Conservation (phyloP, 495 filamentous ascomycete species). For the Tuber umbilicatum region DNA sequence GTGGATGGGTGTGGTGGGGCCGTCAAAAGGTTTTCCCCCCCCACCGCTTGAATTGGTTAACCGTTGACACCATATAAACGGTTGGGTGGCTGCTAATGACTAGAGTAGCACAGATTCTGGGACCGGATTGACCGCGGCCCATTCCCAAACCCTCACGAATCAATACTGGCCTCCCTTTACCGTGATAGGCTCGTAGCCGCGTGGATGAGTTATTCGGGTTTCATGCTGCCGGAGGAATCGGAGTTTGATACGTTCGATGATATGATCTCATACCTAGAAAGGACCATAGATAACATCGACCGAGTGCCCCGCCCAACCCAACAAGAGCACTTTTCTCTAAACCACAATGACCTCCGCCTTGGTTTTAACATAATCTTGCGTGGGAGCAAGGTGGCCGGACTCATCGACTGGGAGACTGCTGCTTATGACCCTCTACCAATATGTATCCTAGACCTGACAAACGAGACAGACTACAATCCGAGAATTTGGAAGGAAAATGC, state of each 20-base stretch:
- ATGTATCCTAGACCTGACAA: not conserved
- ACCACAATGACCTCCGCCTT: conserved; percentile 8
- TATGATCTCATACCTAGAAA: not conserved
- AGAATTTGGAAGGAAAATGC: too few species aligned
- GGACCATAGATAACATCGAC: not conserved
- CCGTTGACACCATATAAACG: too few species aligned
- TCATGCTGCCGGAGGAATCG: not conserved
- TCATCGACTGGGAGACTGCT: conserved; percentile 26
- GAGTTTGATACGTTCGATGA: not conserved
- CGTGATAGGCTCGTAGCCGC: too few species aligned
- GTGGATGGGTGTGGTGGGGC: not conserved
- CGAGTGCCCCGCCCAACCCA: not conserved
- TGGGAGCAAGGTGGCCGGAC: conserved; percentile 4
- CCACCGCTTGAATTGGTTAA: too few species aligned
- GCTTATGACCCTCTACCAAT: not conserved
- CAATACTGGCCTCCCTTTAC: not conserved
- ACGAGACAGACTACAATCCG: not conserved
- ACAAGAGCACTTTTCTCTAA: not conserved
- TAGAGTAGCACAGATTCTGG: not conserved
- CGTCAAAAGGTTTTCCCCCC: too few species aligned
- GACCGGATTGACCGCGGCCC: not conserved
- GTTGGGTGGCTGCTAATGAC: not conserved
- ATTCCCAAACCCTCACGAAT: not conserved
- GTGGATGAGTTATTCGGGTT: not conserved
- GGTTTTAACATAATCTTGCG: conserved; percentile 14